Conservation (phyloP, 2,329 filamentous ascomycete genomes). For the Aspergillus pseudoterreus region DNA sequence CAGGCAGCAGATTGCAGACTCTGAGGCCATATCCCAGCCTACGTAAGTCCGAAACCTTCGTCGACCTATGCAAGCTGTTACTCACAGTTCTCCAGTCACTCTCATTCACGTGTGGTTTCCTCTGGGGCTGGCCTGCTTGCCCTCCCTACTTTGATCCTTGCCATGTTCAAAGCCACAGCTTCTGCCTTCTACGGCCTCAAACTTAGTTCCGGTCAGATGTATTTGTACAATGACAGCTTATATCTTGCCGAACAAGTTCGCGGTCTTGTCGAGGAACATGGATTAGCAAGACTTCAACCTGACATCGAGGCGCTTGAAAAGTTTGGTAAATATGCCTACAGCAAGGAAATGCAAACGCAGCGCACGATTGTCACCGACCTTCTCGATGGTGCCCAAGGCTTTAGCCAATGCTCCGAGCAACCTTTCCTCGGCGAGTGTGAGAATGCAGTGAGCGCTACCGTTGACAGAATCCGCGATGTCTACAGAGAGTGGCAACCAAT, state of each 20-base stretch:
- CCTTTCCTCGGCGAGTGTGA: constrained; percentile 60
- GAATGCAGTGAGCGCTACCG: constrained; percentile 55
- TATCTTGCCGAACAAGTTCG: constrained; percentile 55
- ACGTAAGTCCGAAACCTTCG: constrained; percentile 26
- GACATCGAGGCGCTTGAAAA: constrained; percentile 56
- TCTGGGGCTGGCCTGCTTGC: constrained; percentile 43
- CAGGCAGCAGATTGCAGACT: constrained; percentile 39
- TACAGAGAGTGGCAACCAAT: constrained; percentile 56
- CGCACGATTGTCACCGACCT: constrained; percentile 60
- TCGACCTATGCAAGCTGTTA: constrained; percentile 5
- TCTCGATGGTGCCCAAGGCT: constrained; percentile 61
- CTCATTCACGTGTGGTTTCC: constrained; percentile 36
- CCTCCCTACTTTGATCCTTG: constrained; percentile 45
- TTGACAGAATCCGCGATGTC: constrained; percentile 56
- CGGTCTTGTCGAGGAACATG: constrained; percentile 44
- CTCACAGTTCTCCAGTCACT: constrained; percentile 18
- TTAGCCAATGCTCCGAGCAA: constrained; percentile 55
- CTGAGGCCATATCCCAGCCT: constrained; percentile 34
- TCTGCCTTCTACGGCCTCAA: constrained; percentile 44
- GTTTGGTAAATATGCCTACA: constrained; percentile 60
- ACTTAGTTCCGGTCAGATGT: constrained; percentile 54
- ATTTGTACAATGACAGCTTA: constrained; percentile 62
- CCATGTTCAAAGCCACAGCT: constrained; percentile 50
- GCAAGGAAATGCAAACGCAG: constrained; percentile 62
- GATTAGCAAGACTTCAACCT: constrained; percentile 47